Base-by-base conservation (phyloP, 2,329 filamentous ascomycete genomes). In the Aureobasidium leucospermi region DNA sequence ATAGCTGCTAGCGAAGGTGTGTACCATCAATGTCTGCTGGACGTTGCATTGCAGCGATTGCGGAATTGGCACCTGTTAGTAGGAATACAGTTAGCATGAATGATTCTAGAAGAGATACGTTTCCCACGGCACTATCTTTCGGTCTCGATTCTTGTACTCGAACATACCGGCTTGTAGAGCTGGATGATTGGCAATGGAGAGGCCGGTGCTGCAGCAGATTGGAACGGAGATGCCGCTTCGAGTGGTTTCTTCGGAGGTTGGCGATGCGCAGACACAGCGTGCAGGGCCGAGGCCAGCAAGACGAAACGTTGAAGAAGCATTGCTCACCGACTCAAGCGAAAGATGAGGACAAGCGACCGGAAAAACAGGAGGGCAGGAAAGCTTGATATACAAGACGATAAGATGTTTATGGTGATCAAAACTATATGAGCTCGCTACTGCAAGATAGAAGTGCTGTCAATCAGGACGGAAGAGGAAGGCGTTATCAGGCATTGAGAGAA, bases 1-100 rank as follows among this genome's bases (percentile, higher is more conserved):
- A 69, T 91, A 92, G 63, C 87, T 91, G 63, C 75, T 82, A 10
- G 77, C 87, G 75, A 93, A 93, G 0, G 81, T 79, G 72, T 90
- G 80, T 3, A 85, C 75, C 82, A 91, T 88, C 59, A 93, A 72
- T n/a, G 81, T 72, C 41, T 84, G 69, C 45, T 80, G 74, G 68
- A 85, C 51, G 73, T 68, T 47, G 67, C 64, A 53, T n/a, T 62
- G 61, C 8, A 16, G 9, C 65, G 49, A 29, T 64, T 65, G 29
- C 65, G 63, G 15, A 67, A 63, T 19, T 68, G 65, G 64, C 43
- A 90, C 23, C 23, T 23, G 23, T 23, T 23, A 23, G 23, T 23
- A 23, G 23, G 23, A 23, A 23, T 23, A 23, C 23, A 23, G 23
- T 23, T 23, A 23, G 23, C 23, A 23, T 23, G 23, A 23, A 23